These are phyloP conservation scores for Hirsutella rhossiliensis DNA, from an alignment of 2,329 filamentous ascomycete species.

Conservation along the genomic window DNA sequence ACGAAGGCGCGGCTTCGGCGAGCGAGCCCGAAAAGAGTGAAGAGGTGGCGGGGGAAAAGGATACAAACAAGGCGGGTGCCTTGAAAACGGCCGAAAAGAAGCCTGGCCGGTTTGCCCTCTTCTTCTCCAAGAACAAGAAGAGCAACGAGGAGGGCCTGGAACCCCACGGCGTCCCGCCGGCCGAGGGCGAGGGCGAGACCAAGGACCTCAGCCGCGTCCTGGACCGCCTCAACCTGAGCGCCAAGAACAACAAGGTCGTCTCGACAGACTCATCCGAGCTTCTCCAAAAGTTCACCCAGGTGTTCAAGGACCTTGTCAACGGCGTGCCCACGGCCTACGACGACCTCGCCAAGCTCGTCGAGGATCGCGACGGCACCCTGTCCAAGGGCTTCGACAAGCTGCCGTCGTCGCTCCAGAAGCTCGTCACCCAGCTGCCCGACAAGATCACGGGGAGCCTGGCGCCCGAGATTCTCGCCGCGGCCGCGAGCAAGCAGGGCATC, in stretches of 20 bases:
- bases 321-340: constrained; percentile 88
- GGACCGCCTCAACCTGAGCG: constrained; percentile 71
- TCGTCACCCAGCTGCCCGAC: constrained; percentile 72
- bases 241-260: constrained; percentile 77
- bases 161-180: constrained; percentile 23
- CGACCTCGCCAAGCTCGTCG: constrained; percentile 59
- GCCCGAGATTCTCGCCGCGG: constrained; percentile 71
- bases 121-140: constrained; percentile 27
- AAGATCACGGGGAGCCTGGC: constrained; percentile 67
- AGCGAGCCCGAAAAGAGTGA: no score
- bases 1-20: constrained; percentile 12
- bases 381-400: constrained; percentile 51
- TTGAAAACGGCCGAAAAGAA: constrained; percentile 19
- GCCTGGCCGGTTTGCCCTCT: constrained; percentile 20
- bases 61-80: constrained; percentile 2
- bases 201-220: constrained; percentile 73
- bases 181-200: constrained; percentile 35
- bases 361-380: constrained; percentile 50
- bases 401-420: constrained; percentile 69
- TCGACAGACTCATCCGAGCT: constrained; percentile 74
- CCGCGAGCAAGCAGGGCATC: constrained; percentile 61
- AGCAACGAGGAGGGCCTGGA: constrained; percentile 19
- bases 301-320: constrained; percentile 85
- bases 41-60: no score
- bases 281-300: constrained; percentile 71